These are phyloP conservation scores for Euclidium syriacum DNA, from an alignment of 345 rosid genomes.

Conservation along the genomic window DNA sequence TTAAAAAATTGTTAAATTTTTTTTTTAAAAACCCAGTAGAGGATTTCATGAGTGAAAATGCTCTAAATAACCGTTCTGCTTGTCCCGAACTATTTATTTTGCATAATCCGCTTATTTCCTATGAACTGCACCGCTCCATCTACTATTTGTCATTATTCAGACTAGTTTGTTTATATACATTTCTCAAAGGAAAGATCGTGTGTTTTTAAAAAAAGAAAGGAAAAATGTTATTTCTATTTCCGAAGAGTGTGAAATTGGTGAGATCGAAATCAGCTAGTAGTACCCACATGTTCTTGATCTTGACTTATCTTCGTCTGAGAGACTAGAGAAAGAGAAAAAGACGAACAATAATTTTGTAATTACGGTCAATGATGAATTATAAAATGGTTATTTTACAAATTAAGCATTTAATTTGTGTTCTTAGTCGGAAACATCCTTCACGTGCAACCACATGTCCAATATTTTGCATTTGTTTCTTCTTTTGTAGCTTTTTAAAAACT, in stretches of 20 bases:
- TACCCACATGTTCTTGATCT: conserved; percentile 16
- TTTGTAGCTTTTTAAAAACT: too few species aligned
- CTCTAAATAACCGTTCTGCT: too few species aligned
- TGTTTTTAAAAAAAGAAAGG: too few species aligned
- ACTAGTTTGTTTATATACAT: too few species aligned
- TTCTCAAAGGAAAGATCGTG: too few species aligned
- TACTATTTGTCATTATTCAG: too few species aligned
- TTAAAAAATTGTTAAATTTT: too few species aligned
- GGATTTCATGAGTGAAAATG: too few species aligned
- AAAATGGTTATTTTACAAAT: not conserved
- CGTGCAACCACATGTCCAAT: conserved; percentile 29
- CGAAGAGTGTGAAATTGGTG: conserved; percentile 19
- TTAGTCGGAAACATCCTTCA: conserved; percentile 20
- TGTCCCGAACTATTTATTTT: too few species aligned
- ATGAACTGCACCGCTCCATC: too few species aligned
- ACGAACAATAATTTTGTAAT: conserved; percentile 7
- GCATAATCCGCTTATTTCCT: too few species aligned
- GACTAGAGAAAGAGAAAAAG: not conserved
- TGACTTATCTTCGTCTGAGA: conserved; percentile 13
- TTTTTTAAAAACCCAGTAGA: too few species aligned
- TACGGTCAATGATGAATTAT: conserved; percentile 18
- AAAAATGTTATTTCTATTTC: not conserved
- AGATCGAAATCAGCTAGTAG: not conserved
- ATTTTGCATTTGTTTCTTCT: conserved; percentile 5
- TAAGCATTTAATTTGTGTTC: conserved; percentile 15